Percentiles rank a stretch among this genome's conserved stretches.
phyloP scores from a whole-genome alignment of 257 asterid genomes.

The Ligustrum vulgare region DNA sequence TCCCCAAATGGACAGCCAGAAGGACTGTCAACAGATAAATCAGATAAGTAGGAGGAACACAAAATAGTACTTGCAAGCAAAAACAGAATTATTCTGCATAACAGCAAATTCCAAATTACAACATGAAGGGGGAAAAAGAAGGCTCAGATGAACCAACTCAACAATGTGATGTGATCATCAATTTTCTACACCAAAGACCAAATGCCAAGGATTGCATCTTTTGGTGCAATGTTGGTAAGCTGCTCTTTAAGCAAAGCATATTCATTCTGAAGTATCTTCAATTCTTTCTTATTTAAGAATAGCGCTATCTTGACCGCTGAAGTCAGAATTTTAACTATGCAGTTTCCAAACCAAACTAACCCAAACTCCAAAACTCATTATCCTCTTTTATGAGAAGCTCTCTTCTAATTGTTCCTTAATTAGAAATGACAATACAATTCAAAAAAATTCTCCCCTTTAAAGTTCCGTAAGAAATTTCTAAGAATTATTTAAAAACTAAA shows the following conservation, averaged over 20 bases:
- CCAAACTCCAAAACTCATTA: not conserved
- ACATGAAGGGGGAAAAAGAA: not conserved
- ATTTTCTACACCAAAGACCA: not conserved
- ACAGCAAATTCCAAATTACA: not conserved
- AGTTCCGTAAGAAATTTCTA: not conserved
- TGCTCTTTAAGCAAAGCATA: no score
- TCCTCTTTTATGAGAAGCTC: not conserved
- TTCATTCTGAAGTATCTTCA: no score
- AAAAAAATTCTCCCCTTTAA: not conserved
- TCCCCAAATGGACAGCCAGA: conserved; percentile 86
- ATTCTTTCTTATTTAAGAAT: no score
- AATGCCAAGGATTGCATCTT: not conserved
- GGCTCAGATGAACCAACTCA: not conserved
- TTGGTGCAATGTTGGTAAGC: not conserved
- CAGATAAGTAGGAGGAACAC: conserved; percentile 14
- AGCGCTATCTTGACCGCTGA: no score
- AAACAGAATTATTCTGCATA: not conserved
- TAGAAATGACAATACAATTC: not conserved
- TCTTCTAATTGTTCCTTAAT: not conserved
- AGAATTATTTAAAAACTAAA: not conserved
- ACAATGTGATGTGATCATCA: not conserved
- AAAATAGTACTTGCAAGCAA: conserved; percentile 3
- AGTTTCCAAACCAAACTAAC: not conserved
- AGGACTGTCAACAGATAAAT: conserved; percentile 43
- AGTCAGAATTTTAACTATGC: not conserved